A percentile compares a stretch with the other conserved stretches of the same genome.
These are phyloP conservation scores for Cyclotella atomus DNA, from an alignment of 108 stramenopile genomes.

Conservation along the genomic window DNA sequence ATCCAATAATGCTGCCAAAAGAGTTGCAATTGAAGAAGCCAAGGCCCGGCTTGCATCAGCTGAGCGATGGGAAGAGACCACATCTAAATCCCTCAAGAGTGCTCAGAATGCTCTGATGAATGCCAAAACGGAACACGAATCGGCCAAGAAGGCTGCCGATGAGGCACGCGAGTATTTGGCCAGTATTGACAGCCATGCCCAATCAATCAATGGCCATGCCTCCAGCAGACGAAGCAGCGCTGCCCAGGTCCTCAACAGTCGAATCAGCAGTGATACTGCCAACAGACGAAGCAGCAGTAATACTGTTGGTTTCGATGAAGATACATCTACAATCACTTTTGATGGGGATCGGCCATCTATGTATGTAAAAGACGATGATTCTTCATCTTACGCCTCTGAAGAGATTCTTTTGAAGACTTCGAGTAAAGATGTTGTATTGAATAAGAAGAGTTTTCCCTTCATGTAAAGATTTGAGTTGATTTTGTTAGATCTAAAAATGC, in stretches of 20 bases:
- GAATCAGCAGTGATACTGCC: too few species aligned
- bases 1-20: not conserved
- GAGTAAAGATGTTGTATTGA: not conserved
- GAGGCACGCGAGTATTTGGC: conserved; percentile 4
- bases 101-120: conserved; percentile 10
- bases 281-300: too few species aligned
- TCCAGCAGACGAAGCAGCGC: too few species aligned
- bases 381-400: too few species aligned
- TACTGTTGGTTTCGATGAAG: not conserved
- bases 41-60: not conserved
- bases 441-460: too few species aligned
- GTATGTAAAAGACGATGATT: not conserved
- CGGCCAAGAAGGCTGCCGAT: not conserved
- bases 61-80: not conserved
- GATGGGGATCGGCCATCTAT: not conserved
- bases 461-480: too few species aligned
- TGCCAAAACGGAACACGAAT: not conserved
- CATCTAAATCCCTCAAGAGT: not conserved
- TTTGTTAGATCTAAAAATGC: too few species aligned
- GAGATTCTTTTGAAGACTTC: too few species aligned
- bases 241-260: not conserved
- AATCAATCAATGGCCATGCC: not conserved
- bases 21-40: not conserved
- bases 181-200: not conserved
- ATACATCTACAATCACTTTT: not conserved